Conservation (phyloP, 2,329 filamentous ascomycete genomes). For the Myriangium duriaei region DNA sequence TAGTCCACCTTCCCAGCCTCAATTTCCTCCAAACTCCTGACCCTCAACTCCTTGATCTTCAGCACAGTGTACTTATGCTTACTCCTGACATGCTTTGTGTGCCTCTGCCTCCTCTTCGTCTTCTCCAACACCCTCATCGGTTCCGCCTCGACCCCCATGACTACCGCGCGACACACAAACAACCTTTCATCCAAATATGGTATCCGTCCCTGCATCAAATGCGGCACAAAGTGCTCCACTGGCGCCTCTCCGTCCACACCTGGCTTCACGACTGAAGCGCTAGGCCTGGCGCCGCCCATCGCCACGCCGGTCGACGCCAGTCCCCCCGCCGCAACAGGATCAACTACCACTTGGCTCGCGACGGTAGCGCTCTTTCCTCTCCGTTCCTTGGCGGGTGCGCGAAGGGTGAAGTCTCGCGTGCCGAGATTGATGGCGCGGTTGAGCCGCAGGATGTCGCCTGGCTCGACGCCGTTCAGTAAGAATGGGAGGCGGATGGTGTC, state of each 20-base stretch:
- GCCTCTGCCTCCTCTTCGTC: slow-evolving; percentile 53
- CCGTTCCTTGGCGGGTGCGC: slow-evolving; percentile 48
- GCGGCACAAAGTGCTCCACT: slow-evolving; percentile 26
- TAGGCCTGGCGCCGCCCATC: slow-evolving; percentile 15
- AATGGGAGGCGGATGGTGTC: slow-evolving; percentile 39
- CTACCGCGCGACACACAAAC: slow-evolving; percentile 74
- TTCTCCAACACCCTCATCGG: slow-evolving; percentile 42
- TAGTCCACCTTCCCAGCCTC: slow-evolving; percentile 27
- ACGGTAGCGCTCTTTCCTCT: slow-evolving; percentile 19
- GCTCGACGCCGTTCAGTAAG: slow-evolving; percentile 37
- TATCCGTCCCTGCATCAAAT: slow-evolving; percentile 25
- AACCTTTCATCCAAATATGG: slow-evolving; percentile 65
- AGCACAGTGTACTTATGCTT: slow-evolving; percentile 86
- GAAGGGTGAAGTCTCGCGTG: slow-evolving; percentile 79
- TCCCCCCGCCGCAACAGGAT: slow-evolving; percentile 16
- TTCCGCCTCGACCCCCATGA: slow-evolving; percentile 71
- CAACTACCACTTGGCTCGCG: slow-evolving; percentile 15
- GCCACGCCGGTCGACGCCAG: slow-evolving; percentile 20
- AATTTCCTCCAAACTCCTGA: slow-evolving; percentile 47
- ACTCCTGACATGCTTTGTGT: slow-evolving; percentile 64
- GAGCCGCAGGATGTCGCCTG: slow-evolving; percentile 77
- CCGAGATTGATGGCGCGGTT: slow-evolving; percentile 76
- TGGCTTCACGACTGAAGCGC: slow-evolving; percentile 8
- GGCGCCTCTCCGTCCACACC: neutral
- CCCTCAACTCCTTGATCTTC: slow-evolving; percentile 67